A percentile compares a stretch with the other conserved stretches of the same genome.
phyloP scores from a whole-genome alignment of 1,284 basidiomycete species.

The Prillingera fragicola region DNA sequence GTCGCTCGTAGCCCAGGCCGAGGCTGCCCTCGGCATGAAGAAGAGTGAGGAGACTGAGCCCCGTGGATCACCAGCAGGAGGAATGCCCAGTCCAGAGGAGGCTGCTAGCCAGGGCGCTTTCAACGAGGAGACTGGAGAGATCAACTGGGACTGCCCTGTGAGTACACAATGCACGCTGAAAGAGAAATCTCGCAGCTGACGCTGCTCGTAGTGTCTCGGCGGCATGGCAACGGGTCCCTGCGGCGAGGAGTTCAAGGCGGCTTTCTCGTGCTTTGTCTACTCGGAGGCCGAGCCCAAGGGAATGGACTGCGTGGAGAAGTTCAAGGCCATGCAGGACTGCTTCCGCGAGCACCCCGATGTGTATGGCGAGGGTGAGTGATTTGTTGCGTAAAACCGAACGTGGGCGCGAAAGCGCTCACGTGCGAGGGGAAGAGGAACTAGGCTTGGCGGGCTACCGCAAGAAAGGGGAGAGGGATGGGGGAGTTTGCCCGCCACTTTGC shows the following conservation, averaged over 20 bases:
- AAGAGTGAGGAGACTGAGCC: too few species aligned
- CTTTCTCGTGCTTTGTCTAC: constrained; percentile 95
- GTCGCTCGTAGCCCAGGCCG: constrained; percentile 8
- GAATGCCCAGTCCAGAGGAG: too few species aligned
- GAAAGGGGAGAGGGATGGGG: too few species aligned
- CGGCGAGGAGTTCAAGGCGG: constrained; percentile 86
- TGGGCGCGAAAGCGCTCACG: too few species aligned
- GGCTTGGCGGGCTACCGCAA: too few species aligned
- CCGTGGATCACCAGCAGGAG: too few species aligned
- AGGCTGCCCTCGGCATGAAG: constrained; percentile 5
- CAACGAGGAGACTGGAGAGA: constrained; percentile 94
- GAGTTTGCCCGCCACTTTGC: too few species aligned
- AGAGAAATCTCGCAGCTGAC: not conserved
- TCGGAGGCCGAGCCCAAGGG: constrained; percentile 96
- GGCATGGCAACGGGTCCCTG: constrained; percentile 98
- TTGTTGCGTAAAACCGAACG: too few species aligned
- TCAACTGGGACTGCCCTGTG: constrained; percentile 92
- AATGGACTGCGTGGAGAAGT: constrained; percentile 95
- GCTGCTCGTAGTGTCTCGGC: constrained; percentile 63
- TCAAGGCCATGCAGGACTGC: constrained; percentile 96
- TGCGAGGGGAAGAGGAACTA: too few species aligned
- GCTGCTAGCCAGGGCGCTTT: constrained; percentile 50
- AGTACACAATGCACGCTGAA: constrained; percentile 16
- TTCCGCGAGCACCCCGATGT: constrained; percentile 93
- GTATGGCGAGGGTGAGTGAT: constrained; percentile 80